Percentiles rank a stretch among this genome's conserved stretches.
Evolutionary conservation across 2,329 filamentous ascomycete species (phyloP).

Genomic region (Fonsecaea multimorphosa): DNA sequence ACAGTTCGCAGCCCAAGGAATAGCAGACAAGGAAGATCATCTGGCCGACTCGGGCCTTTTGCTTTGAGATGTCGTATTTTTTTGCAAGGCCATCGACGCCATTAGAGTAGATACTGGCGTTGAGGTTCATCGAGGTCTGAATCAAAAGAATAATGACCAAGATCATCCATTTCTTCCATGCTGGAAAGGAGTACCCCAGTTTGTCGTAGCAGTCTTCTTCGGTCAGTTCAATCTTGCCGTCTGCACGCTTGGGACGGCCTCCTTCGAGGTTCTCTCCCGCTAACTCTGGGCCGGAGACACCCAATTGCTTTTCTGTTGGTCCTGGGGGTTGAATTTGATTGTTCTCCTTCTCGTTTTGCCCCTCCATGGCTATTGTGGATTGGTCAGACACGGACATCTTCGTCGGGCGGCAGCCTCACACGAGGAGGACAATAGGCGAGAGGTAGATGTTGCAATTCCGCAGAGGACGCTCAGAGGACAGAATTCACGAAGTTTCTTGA

Average conservation of each 20-base stretch:
- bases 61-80: constrained; percentile 70
- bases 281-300: constrained; percentile 31
- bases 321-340: neutral
- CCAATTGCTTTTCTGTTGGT: constrained; percentile 14
- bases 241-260: constrained; percentile 37
- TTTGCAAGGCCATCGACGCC: constrained; percentile 66
- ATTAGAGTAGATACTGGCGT: constrained; percentile 74
- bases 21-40: constrained; percentile 79
- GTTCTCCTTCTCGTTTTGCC: constrained; percentile 10
- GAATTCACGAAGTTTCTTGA: neutral
- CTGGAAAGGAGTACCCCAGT: constrained; percentile 64
- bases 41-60: constrained; percentile 72
- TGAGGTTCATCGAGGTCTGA: constrained; percentile 78
- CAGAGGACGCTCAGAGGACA: neutral
- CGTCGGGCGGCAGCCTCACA: neutral
- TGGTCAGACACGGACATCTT: constrained; percentile 26
- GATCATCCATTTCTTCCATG: constrained; percentile 45
- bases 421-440: neutral
- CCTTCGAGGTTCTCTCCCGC: constrained; percentile 29
- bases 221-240: constrained; percentile 49
- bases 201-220: constrained; percentile 68
- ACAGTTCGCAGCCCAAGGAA: constrained; percentile 83
- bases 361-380: constrained; percentile 19
- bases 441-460: neutral
- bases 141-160: constrained; percentile 68